These are phyloP conservation scores for Pyricularia grisea DNA, from an alignment of 2,329 filamentous ascomycete species.

Conservation along the genomic window DNA sequence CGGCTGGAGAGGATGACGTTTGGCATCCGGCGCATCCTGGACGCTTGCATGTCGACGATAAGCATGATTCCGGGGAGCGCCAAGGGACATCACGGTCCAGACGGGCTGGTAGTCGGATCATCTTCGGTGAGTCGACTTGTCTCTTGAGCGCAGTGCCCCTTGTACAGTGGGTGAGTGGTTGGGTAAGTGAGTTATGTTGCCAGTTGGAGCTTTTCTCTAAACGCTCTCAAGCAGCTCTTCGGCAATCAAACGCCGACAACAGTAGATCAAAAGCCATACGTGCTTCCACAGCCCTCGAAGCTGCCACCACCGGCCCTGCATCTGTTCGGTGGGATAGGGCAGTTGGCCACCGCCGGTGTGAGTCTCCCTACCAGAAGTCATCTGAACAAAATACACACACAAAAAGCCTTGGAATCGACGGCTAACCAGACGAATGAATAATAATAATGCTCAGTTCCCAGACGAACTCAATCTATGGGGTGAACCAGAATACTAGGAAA, in stretches of 20 bases:
- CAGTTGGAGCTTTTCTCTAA: neutral
- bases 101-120: neutral
- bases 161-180: neutral
- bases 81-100: neutral
- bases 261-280: neutral
- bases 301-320: neutral
- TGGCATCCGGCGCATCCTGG: slow-evolving; percentile 11
- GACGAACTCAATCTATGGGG: neutral
- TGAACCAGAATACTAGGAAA: neutral
- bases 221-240: neutral
- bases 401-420: neutral
- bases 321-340: neutral
- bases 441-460: neutral
- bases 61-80: slow-evolving; percentile 5
- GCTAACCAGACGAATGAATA: neutral
- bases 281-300: neutral
- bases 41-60: slow-evolving; percentile 10
- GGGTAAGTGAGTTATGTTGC: neutral
- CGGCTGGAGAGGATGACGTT: slow-evolving; percentile 11
- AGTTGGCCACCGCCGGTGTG: neutral
- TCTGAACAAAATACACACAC: neutral
- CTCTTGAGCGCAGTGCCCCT: neutral
- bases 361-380: neutral
- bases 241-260: neutral
- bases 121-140: neutral